Evolutionary conservation across 345 rosid species (phyloP), one percentile per base, ranked within the genome.

Genomic region (Aquilaria malaccensis): DNA sequence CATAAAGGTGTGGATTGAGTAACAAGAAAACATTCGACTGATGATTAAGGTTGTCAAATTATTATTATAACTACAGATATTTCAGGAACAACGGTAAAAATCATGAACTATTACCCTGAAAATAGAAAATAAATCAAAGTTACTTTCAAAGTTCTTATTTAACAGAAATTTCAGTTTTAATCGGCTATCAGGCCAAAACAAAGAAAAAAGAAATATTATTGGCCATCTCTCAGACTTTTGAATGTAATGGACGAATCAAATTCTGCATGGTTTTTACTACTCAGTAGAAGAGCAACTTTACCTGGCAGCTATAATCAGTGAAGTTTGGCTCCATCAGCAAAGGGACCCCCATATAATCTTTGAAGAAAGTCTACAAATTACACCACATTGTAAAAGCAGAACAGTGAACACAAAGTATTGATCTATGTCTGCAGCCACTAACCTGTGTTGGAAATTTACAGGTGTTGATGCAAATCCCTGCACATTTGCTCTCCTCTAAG

Each of bases 381-480:
- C 7, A 22, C 30, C 30, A 33, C 2, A 48, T 7, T n/a, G 4
- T 29, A 61, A 53, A n/a, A 56, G 11, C 30, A 30, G 48, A 30
- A 43, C 2, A 22, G 22, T 22, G 11, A 7, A 32, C 12, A 45
- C 29, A 56, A 41, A 9, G 3, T 11, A 13, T 50, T 2, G 54
- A 11, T 4, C 5, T 43, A 56, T 22, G 43, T 37, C 5, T 3
- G 43, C 43, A 37, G 7, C 12, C 31, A 70, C 76, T 45, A 31
- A 87, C 98, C 97, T 87, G 97, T n/a, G 97, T 89, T 10, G 98
- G 98, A 72, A 87, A 73, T 71, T 89, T 93, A 64, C 98, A 93
- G 6, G 98, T 93, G 68, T 89, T 87, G 71, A 83, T 70, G 62
- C 95, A 89, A 53, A 93, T 72, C 10, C 97, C 97, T 2, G 87